Percentiles rank a stretch among this genome's conserved stretches.
Conservation (phyloP, 805 yeast species). For the Kluyveromyces lactis region DNA sequence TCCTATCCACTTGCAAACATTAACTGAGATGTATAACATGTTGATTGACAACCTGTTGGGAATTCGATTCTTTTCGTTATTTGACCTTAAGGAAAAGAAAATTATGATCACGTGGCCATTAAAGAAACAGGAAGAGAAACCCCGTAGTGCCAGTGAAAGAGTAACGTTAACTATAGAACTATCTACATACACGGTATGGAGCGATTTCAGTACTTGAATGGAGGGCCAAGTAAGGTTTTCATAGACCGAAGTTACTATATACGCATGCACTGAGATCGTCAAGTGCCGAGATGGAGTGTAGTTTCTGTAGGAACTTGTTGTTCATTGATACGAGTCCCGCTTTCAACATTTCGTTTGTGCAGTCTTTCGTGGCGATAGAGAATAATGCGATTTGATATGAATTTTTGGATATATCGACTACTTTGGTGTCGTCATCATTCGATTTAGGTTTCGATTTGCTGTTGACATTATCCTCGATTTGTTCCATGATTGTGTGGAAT, state of each 20-base stretch:
- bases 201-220: no score
- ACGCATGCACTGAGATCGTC: slow-evolving; percentile 88
- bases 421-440: slow-evolving; percentile 1
- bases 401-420: not conserved
- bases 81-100: no score
- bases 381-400: slow-evolving; percentile 21
- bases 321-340: slow-evolving; percentile 19
- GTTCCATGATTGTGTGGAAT: slow-evolving; percentile 22
- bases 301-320: slow-evolving; percentile 16
- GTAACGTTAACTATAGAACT: no score
- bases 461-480: slow-evolving; percentile 14
- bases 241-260: slow-evolving; percentile 59
- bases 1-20: no score
- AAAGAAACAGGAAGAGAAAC: no score
- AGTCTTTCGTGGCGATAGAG: slow-evolving; percentile 25
- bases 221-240: no score
- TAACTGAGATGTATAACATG: no score
- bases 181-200: no score
- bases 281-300: slow-evolving; percentile 37
- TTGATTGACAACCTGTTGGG: no score
- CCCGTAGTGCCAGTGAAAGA: no score
- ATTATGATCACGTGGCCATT: no score
- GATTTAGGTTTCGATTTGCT: slow-evolving; percentile 11
- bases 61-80: no score
- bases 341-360: slow-evolving; percentile 20